Evolutionary conservation across 2,329 filamentous ascomycete genomes (phyloP).

Genomic region (Zymoseptoria tritici): DNA sequence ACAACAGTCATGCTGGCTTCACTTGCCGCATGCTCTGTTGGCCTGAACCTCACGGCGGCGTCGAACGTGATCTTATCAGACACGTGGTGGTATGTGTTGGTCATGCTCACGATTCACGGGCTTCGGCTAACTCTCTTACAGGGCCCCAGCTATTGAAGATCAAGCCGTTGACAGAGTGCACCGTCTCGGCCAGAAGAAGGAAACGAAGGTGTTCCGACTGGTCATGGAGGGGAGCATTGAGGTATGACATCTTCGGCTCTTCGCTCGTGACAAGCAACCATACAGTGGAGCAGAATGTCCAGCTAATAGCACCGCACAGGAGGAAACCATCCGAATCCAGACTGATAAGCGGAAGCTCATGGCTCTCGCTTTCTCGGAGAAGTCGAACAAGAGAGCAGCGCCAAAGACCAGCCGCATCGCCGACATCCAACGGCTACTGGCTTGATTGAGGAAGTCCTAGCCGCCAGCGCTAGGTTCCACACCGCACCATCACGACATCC

Average conservation of each 20-base stretch:
- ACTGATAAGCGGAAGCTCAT: slow-evolving; percentile 71
- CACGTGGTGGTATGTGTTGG: slow-evolving; percentile 62
- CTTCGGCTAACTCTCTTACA: neutral
- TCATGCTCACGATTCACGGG: neutral
- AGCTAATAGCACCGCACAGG: slow-evolving; percentile 28
- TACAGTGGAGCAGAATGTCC: neutral
- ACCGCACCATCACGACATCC: neutral
- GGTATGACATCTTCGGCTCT: neutral
- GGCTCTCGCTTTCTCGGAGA: slow-evolving; percentile 71
- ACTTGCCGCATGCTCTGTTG: slow-evolving; percentile 74
- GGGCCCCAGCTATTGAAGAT: slow-evolving; percentile 80
- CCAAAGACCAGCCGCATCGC: slow-evolving; percentile 44
- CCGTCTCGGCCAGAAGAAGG: slow-evolving; percentile 70
- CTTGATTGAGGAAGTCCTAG: neutral
- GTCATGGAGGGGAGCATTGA: slow-evolving; percentile 77
- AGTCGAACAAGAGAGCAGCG: slow-evolving; percentile 44
- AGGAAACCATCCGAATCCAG: slow-evolving; percentile 72
- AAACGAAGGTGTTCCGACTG: slow-evolving; percentile 71
- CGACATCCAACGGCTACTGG: slow-evolving; percentile 37
- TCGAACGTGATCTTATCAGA: slow-evolving; percentile 80
- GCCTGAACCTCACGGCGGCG: slow-evolving; percentile 76
- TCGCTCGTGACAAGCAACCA: neutral
- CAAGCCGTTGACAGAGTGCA: slow-evolving; percentile 87
- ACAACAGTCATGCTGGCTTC: slow-evolving; percentile 75
- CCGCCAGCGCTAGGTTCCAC: neutral